Conservation (phyloP, 192 early-diverging fungal genomes). For the Backusella mclennaniae region DNA sequence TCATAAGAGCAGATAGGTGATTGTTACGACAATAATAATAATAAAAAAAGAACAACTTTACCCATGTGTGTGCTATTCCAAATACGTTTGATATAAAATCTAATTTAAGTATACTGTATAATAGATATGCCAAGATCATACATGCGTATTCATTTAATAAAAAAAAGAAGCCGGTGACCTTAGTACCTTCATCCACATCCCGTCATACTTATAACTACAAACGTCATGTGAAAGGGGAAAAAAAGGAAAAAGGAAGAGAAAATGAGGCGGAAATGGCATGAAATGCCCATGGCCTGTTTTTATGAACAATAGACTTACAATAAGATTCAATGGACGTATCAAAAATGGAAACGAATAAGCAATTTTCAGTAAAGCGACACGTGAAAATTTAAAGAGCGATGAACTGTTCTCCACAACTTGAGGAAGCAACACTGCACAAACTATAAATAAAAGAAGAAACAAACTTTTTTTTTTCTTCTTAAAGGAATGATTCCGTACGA, state of each 20-base stretch:
- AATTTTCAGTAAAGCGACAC: not conserved
- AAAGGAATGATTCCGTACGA: not conserved
- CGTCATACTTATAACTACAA: not conserved
- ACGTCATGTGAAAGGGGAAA: not conserved
- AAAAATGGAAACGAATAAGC: not conserved
- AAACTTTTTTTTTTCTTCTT: not conserved
- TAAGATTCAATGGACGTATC: not conserved
- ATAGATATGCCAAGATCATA: not conserved
- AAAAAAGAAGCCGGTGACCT: not conserved
- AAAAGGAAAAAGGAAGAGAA: not conserved
- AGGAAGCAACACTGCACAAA: not conserved
- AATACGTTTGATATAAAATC: not conserved
- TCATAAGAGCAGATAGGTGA: not conserved
- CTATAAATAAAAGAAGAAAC: not conserved
- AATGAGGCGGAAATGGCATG: not conserved
- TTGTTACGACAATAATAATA: not conserved
- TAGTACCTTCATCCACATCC: not conserved
- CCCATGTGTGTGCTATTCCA: not conserved
- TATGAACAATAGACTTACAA: not conserved
- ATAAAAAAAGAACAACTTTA: not conserved
- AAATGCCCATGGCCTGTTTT: not conserved
- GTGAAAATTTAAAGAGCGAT: slow-evolving; percentile 1
- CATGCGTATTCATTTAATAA: not conserved
- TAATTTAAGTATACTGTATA: not conserved
- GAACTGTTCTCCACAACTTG: not conserved